Conservation (phyloP, 2,329 filamentous ascomycete species). For the Pseudocercospora eumusae region DNA sequence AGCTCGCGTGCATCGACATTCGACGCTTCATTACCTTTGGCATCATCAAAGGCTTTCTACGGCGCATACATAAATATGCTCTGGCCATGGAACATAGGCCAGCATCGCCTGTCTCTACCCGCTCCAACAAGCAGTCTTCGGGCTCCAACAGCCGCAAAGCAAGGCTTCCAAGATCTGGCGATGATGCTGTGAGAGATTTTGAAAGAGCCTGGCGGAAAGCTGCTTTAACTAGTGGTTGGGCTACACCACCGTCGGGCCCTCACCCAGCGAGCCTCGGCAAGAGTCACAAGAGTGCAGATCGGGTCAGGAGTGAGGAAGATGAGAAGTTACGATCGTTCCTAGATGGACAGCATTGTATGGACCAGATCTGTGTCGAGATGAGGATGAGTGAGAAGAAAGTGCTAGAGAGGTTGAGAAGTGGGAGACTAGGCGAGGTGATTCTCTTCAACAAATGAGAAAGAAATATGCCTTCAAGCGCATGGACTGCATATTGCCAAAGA, state of each 20-base stretch:
- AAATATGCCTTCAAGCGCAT: no score
- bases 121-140: constrained; percentile 21
- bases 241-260: constrained; percentile 33
- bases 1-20: constrained; percentile 78
- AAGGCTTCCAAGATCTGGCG: constrained; percentile 24
- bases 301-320: constrained; percentile 39
- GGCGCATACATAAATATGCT: constrained; percentile 86
- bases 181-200: constrained; percentile 29
- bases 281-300: constrained; percentile 29
- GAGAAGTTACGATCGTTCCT: constrained; percentile 64
- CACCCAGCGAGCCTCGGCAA: constrained; percentile 39
- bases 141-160: constrained; percentile 10
- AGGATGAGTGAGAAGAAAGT: constrained; percentile 70
- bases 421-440: constrained; percentile 36
- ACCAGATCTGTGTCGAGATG: constrained; percentile 78
- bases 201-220: constrained; percentile 41
- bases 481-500: no score
- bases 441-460: constrained; percentile 37
- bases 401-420: constrained; percentile 65
- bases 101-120: constrained; percentile 10
- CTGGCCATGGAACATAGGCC: constrained; percentile 50
- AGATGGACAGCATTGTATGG: constrained; percentile 74
- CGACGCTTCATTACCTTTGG: constrained; percentile 93
- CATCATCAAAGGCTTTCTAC: constrained; percentile 90
- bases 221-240: constrained; percentile 37